A percentile compares a stretch with the other conserved stretches of the same genome.
These are phyloP conservation scores for Hsuehochloa calcarea DNA, from an alignment of 176 grass and related monocot species.

Conservation along the genomic window DNA sequence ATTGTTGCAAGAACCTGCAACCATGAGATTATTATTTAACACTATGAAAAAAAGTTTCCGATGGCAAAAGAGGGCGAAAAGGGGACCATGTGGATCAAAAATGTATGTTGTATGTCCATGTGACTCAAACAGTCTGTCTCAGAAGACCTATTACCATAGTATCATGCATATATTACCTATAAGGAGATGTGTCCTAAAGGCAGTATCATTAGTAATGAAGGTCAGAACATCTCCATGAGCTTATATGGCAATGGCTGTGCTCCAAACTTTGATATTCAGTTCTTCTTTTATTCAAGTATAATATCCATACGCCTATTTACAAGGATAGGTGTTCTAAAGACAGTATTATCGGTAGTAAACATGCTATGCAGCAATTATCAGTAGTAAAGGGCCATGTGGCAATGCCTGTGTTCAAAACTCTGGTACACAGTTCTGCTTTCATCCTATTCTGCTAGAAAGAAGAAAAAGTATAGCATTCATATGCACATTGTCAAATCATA, in stretches of 20 bases:
- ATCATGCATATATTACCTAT: not conserved
- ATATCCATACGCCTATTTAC: constrained; percentile 13
- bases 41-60: constrained; percentile 4
- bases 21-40: constrained; percentile 1
- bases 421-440: not conserved
- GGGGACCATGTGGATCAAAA: not conserved
- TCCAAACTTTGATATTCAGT: constrained; percentile 2
- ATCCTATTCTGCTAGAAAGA: not conserved
- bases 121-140: constrained; percentile 7
- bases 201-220: not conserved
- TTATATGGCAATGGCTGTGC: not conserved
- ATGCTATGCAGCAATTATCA: not conserved
- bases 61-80: not conserved
- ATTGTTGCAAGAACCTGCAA: constrained; percentile 84
- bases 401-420: not conserved
- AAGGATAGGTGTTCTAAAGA: not conserved
- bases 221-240: not conserved
- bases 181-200: not conserved
- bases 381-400: not conserved
- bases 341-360: not conserved
- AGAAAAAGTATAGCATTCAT: not conserved
- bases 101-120: not conserved
- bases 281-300: not conserved
- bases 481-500: not conserved
- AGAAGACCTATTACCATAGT: not conserved